phyloP scores from a whole-genome alignment of 148 eudicot genomes.

The Persicaria tinctoria region DNA sequence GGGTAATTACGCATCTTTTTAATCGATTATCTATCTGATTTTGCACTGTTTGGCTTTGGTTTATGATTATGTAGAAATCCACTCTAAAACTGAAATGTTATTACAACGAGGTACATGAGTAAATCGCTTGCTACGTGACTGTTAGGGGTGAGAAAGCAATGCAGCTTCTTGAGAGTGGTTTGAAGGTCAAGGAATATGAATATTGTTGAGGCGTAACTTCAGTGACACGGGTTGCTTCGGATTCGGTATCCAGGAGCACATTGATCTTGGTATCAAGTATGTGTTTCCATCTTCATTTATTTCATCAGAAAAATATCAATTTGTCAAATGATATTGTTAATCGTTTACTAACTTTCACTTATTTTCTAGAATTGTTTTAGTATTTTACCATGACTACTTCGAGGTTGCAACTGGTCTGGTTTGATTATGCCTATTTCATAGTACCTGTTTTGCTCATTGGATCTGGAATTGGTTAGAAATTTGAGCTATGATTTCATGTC shows the following conservation, averaged over 20 bases:
- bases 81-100: not conserved
- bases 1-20: conserved; percentile 19
- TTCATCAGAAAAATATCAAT: not conserved
- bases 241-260: conserved; percentile 80
- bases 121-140: conserved; percentile 81
- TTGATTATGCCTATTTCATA: not conserved
- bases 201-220: conserved; percentile 61
- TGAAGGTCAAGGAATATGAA: conserved; percentile 88
- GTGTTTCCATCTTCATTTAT: not conserved
- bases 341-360: not conserved
- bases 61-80: not conserved
- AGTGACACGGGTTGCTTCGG: conserved; percentile 87
- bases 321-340: not conserved
- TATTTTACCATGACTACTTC: not conserved
- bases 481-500: not conserved
- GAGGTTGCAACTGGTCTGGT: not conserved
- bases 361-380: not conserved
- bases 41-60: not conserved
- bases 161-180: conserved; percentile 80
- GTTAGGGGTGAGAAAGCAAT: conserved; percentile 87
- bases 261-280: conserved; percentile 83
- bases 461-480: not conserved
- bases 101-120: conserved; percentile 65
- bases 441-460: not conserved
- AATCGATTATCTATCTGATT: not conserved